These are phyloP conservation scores for Corrigiola litoralis DNA, from an alignment of 179 eudicot species.

Conservation along the genomic window DNA sequence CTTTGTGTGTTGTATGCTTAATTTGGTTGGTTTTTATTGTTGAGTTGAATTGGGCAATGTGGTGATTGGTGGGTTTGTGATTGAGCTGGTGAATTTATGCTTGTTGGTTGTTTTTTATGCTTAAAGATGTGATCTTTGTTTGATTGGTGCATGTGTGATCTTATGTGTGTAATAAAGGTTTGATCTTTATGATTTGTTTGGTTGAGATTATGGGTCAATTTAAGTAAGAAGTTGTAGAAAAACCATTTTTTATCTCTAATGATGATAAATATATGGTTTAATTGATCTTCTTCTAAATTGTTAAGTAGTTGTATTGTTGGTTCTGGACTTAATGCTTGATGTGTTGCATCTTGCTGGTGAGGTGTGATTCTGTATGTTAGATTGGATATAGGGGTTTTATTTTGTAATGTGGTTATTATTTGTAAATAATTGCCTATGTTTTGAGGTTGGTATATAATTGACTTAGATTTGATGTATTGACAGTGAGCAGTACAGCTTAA, in stretches of 20 bases:
- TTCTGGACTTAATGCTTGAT: too few relatives aligned
- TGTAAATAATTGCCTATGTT: background rate
- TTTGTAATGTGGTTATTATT: background rate
- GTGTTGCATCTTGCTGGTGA: too few relatives aligned
- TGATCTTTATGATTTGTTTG: too few relatives aligned
- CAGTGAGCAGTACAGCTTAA: slow-evolving; percentile 7
- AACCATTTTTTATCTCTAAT: too few relatives aligned
- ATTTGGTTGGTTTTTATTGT: slow-evolving; percentile 3
- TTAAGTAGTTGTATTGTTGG: too few relatives aligned
- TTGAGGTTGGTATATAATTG: background rate
- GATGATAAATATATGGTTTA: too few relatives aligned
- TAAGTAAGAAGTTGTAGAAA: too few relatives aligned
- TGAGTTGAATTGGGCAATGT: slow-evolving; percentile 15
- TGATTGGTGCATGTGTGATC: background rate
- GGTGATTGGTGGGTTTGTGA: slow-evolving; percentile 10
- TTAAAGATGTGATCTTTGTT: background rate
- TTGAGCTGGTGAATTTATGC: background rate
- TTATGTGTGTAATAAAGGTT: too few relatives aligned
- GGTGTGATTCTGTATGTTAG: too few relatives aligned
- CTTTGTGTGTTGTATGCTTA: background rate
- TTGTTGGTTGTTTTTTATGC: background rate
- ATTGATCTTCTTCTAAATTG: too few relatives aligned
- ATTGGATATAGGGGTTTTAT: background rate
- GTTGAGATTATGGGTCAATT: too few relatives aligned
- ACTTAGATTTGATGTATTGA: background rate